Base-by-base conservation (phyloP, 208 protist species). In the Leishmania braziliensis region DNA sequence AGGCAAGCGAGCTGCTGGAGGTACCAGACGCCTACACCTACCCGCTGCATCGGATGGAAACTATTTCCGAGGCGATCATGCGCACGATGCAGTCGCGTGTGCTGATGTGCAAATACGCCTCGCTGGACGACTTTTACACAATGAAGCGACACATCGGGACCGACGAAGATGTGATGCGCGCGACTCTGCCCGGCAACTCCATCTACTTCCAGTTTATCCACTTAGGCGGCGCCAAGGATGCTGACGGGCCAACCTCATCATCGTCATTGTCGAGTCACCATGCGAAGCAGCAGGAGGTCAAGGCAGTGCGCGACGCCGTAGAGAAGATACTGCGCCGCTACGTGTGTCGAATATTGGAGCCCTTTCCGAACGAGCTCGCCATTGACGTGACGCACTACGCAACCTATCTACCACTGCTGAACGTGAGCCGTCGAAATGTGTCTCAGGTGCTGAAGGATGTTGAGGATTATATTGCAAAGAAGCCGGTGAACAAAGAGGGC, bases 351-450 rank as follows among this genome's bases (percentile, higher is more conserved):
- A 60, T 84, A 51, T 60, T 92, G 23, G 70, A 87, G 48, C 89
- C 89, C 26, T 88, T 84, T 54, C 86, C 82, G 2, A 80, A 82
- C 46, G 88, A 95, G 72, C 66, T 93, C 3, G 84, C 65, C 50
- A 88, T 86, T 39, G 91, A 95, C 75, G 83, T 95, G 20, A 88
- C 88, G 26, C 86, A 88, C 79, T 95, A 93, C 80, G 75, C 81
- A 8, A 63, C 60, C 2, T 82, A 78, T n/a, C 82, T 86, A 39
- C 83, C 87, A n/a, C 51, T 92, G 18, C 71, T 91, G 3, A 72
- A 65, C 14, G 81, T 78, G 10, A 78, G 79, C 3, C 58, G 80
- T 1, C 75, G 50, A 1, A 88, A 93, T 74, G 85, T 93, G 18
- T 71, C 33, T 18, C 90, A 91, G 78, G 75, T 82, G 39, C 1